phyloP scores from a whole-genome alignment of 73 alveolate genomes.

The Breviolum minutum region DNA sequence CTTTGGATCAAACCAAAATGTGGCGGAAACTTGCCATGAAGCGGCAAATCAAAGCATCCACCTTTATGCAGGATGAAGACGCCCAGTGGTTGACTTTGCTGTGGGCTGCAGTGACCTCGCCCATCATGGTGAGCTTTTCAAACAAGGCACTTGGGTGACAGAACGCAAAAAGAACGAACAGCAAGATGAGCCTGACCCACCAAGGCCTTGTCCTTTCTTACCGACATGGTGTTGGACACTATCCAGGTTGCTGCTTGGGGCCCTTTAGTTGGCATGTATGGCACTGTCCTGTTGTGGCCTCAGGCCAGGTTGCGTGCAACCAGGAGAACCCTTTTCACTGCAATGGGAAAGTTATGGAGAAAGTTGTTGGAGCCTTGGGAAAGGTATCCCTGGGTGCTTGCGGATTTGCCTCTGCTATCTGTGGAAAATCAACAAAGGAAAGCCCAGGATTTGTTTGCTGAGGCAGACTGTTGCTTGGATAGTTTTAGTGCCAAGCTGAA shows the following conservation, averaged over 20 bases:
- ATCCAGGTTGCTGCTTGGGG: neutral
- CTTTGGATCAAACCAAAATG: conserved; percentile 16
- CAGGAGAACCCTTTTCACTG: neutral
- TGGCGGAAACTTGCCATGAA: conserved; percentile 40
- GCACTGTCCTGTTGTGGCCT: conserved; percentile 29
- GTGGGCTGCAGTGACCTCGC: conserved; percentile 28
- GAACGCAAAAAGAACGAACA: neutral
- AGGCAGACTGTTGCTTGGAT: neutral
- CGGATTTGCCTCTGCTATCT: neutral
- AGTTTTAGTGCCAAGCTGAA: neutral
- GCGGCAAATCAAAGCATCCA: neutral
- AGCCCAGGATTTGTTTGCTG: neutral
- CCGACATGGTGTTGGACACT: conserved; percentile 6
- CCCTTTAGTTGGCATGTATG: conserved; percentile 10
- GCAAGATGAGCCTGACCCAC: conserved; percentile 18
- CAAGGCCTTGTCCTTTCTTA: neutral
- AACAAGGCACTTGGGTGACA: no score
- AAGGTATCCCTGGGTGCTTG: conserved; percentile 23
- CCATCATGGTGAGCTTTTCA: neutral
- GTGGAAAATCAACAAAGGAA: neutral
- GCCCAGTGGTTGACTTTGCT: neutral
- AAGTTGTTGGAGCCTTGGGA: conserved; percentile 44
- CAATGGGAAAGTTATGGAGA: conserved; percentile 19
- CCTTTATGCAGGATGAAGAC: neutral
- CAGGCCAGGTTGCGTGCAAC: conserved; percentile 32